Evolutionary conservation across 2,329 filamentous ascomycete genomes (phyloP), one percentile per base, ranked within the genome.

Genomic region (Xylariales sp.): DNA sequence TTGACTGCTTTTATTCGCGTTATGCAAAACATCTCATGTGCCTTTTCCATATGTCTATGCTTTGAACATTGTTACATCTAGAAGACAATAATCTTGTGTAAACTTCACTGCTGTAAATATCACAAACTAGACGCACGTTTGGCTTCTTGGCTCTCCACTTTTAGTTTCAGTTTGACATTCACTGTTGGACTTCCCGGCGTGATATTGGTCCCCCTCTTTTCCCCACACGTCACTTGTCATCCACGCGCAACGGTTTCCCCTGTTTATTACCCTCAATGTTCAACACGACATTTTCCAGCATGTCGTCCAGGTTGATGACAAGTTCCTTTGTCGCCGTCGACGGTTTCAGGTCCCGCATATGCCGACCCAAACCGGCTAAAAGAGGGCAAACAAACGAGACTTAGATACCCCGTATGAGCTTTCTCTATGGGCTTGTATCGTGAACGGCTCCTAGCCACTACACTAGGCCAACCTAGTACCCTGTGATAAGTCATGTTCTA

Each of bases 401-500:
- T 18, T 14, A 36, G 18, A 8, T 18, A 39, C 14, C 18, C 23
- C 18, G 14, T 23, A 55, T 52, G 7, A n/a, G n/a, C 3, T 6
- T 32, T n/a, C 28, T 45, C 39, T 56, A 0, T 23, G 23, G 14
- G 32, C 14, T 12, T 41, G 9, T 32, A 32, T 43, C 28, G n/a
- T 5, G 32, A 41, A 41, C 16, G 39, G 34, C 52, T 41, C 9
- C 34, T 16, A 12, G 52, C 53, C 6, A n/a, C 28, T 23, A 23
- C 23, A 23, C 23, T 23, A 23, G 23, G 23, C 23, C 23, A 23
- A 23, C 23, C 23, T 23, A 23, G 23, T 23, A 23, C 23, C 43
- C 54, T 64, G 48, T 57, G 52, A 69, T 23, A 53, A 54, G 46
- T 64, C 67, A 58, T 53, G 45, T 36, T 53, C 14, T n/a, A 49